Evolutionary conservation across 208 protist species (phyloP).

Genomic region (Novymonas esmeraldas): DNA sequence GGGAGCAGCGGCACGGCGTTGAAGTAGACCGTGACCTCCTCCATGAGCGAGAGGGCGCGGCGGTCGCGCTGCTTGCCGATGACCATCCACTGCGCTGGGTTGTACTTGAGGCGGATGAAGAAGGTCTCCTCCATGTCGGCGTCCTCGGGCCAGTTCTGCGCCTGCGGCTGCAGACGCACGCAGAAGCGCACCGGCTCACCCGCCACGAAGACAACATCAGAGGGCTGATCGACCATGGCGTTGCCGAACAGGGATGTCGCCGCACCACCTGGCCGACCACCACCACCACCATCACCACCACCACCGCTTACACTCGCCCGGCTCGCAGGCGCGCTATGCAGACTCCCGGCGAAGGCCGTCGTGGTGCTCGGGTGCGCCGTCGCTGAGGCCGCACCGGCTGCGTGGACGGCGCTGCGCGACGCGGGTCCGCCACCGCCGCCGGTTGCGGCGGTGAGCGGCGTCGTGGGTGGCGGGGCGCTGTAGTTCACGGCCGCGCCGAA

Average conservation of each 20-base stretch:
- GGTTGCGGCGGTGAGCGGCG: slow-evolving; percentile 6
- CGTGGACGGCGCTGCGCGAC: neutral
- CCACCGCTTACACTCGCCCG: neutral
- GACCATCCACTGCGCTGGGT: slow-evolving; percentile 78
- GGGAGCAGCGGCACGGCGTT: slow-evolving; percentile 75
- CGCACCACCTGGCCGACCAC: neutral
- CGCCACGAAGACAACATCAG: slow-evolving; percentile 58
- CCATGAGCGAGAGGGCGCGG: slow-evolving; percentile 69
- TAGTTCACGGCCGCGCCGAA: slow-evolving; percentile 48
- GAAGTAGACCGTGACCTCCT: slow-evolving; percentile 66
- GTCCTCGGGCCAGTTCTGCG: slow-evolving; percentile 83
- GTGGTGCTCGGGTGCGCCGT: neutral
- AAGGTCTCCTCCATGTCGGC: slow-evolving; percentile 69
- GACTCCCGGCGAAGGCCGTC: slow-evolving; percentile 7
- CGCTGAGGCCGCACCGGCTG: neutral
- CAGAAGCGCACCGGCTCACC: slow-evolving; percentile 82
- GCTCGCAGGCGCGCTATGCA: neutral
- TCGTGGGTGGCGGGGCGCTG: neutral
- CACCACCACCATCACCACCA: no score
- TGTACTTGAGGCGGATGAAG: slow-evolving; percentile 67
- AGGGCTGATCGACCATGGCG: slow-evolving; percentile 50
- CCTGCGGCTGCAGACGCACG: slow-evolving; percentile 67
- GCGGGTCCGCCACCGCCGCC: neutral
- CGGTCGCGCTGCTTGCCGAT: slow-evolving; percentile 77
- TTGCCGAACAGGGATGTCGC: slow-evolving; percentile 23